phyloP scores from a whole-genome alignment of 176 grass and related monocot species.

The Guadua angustifolia region DNA sequence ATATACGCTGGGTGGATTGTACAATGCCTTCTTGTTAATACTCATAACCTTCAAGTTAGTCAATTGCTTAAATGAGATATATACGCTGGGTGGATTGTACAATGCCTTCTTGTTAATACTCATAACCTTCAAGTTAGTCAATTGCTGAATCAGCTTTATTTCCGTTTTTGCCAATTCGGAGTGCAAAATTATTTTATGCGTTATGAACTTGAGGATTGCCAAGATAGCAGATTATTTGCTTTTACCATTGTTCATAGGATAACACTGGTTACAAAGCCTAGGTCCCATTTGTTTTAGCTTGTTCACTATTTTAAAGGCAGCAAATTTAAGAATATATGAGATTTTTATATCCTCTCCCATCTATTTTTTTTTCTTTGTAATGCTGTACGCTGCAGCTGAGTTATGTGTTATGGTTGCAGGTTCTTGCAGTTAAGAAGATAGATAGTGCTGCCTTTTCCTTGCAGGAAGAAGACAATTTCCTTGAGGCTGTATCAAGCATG shows the following conservation, averaged over 20 bases:
- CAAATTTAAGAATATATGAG: constrained; percentile 5
- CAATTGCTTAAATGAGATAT: too few species aligned
- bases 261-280: constrained; percentile 1
- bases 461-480: constrained; percentile 95
- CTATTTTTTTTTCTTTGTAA: neutral
- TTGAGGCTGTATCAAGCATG: constrained; percentile 92
- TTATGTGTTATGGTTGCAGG: constrained; percentile 58
- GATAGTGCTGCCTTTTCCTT: constrained; percentile 78
- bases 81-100: neutral
- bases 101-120: constrained; percentile 18
- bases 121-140: neutral
- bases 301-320: constrained; percentile 13
- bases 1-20: neutral
- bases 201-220: neutral
- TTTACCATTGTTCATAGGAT: neutral
- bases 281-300: constrained; percentile 5
- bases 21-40: constrained; percentile 10
- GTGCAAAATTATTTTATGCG: neutral
- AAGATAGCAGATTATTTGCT: constrained; percentile 26
- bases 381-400: constrained; percentile 33
- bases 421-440: constrained; percentile 95
- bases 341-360: constrained; percentile 1
- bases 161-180: neutral
- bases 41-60: neutral
- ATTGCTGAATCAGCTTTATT: constrained; percentile 1